Base-by-base conservation (phyloP, 2,329 filamentous ascomycete genomes). In the Phyllosticta citribraziliensis region DNA sequence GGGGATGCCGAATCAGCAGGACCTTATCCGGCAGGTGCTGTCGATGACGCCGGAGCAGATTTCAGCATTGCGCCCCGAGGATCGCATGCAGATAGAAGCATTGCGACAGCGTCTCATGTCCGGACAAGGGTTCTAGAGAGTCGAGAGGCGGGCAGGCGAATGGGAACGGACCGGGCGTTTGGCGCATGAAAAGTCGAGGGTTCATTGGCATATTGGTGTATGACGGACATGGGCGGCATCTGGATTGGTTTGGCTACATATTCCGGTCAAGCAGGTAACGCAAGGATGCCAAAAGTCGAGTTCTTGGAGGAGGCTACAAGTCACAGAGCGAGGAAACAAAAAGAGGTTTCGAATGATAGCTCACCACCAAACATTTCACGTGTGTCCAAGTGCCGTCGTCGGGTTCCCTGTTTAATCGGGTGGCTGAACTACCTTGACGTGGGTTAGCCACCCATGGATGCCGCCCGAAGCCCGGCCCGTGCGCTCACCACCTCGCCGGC, bases 21-120 rank as follows among this genome's bases (percentile, higher is more conserved):
- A 86, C 52, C 80, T 96, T 59, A 86, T 96, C 72, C 84, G 88
- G 65, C 88, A 91, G 67, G 88, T 97, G 55, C 80, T 97, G 78
- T 84, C 82, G 59, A 85, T 97, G 77, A 84, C 91, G 2, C 88
- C 89, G 68, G 82, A 89, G 62, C 84, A 89, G 61, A 91, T 97
- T 67, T 88, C 93, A 70, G 83, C 85, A 69, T 78, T 97, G 56
- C 85, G 88, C 5, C 88, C 90, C 47, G 82, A 84, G 20, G 87
- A 94, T 69, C 82, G 88, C 59, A 83, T 84, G 63, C 91, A 97
- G 73, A 87, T 97, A 60, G 82, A 96, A 77, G 80, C 86, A 47
- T 77, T 97, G 61, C 82, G 91, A 60, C 85, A 87, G 65, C 81
- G 83, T 60, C 80, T 89, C 67, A 78, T 70, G 68, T 64, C 60